Percentiles rank a stretch among this genome's conserved stretches.
Evolutionary conservation across 2,329 filamentous ascomycete species (phyloP).

Genomic region (Podosphaera leucotricha): DNA sequence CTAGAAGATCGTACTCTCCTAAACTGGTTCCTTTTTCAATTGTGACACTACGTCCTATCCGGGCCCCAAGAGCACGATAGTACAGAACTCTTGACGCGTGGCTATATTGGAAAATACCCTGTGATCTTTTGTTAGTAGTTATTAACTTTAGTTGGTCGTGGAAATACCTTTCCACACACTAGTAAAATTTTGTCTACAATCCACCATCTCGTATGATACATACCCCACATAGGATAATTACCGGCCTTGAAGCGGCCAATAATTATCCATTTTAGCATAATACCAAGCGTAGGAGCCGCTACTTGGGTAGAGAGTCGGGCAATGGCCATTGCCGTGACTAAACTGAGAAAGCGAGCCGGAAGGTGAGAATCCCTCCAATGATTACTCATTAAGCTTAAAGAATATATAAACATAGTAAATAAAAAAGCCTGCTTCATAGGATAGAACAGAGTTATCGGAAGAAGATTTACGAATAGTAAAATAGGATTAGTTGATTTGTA

Average conservation of each 20-base stretch:
- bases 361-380: constrained; percentile 19
- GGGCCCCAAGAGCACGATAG: constrained; percentile 27
- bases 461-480: constrained; percentile 25
- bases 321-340: constrained; percentile 22
- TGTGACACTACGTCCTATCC: constrained; percentile 27
- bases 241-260: constrained; percentile 29
- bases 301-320: constrained; percentile 19
- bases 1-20: constrained; percentile 33
- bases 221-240: constrained; percentile 34
- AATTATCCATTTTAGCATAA: constrained; percentile 28
- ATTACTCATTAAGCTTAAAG: constrained; percentile 20
- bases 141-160: background rate
- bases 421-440: constrained; percentile 26
- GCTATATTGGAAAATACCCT: constrained; percentile 21
- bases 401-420: constrained; percentile 28
- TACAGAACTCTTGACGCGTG: constrained; percentile 22
- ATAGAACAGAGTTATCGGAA: constrained; percentile 25
- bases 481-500: constrained; percentile 26
- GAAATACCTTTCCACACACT: constrained; percentile 20
- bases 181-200: constrained; percentile 28
- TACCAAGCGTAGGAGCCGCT: constrained; percentile 23
- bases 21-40: constrained; percentile 20
- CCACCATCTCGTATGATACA: constrained; percentile 35
- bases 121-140: background rate
- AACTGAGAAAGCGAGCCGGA: constrained; percentile 23